phyloP scores from a whole-genome alignment of 2,329 filamentous ascomycete genomes.

The Endocalyx cinctus region DNA sequence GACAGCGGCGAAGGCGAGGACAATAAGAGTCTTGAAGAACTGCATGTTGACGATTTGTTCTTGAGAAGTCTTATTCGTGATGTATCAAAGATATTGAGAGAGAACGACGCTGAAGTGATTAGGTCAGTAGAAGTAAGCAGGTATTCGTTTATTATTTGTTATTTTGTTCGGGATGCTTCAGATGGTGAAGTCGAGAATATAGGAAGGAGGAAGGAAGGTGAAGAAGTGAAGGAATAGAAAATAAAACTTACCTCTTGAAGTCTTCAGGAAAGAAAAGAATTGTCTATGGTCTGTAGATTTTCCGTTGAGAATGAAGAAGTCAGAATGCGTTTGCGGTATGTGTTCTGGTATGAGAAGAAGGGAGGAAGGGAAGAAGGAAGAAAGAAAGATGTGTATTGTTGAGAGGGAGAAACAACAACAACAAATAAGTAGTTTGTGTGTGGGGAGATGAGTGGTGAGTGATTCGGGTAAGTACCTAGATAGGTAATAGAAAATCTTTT shows the following conservation, averaged over 20 bases:
- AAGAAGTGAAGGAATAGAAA: background rate
- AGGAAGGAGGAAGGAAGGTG: no score
- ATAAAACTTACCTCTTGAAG: background rate
- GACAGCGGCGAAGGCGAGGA: conserved; percentile 17
- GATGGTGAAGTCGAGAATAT: no score
- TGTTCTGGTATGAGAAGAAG: conserved; percentile 1
- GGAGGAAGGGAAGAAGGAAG: conserved; percentile 1
- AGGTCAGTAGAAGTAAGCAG: conserved; percentile 3
- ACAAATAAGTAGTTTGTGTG: background rate
- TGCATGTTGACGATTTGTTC: conserved; percentile 22
- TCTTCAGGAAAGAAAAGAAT: no score
- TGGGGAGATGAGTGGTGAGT: background rate
- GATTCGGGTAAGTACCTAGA: background rate
- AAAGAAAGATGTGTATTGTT: conserved; percentile 4
- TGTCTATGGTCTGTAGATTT: no score
- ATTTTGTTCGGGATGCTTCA: no score
- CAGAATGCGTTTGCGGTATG: no score
- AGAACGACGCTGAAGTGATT: conserved; percentile 7
- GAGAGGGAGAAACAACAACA: conserved; percentile 1
- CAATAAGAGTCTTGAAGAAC: conserved; percentile 19
- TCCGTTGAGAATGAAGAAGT: no score
- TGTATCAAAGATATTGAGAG: no score
- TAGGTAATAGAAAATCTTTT: background rate
- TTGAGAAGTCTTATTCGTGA: conserved; percentile 10
- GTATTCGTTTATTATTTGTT: conserved; percentile 2